phyloP scores from a whole-genome alignment of 257 asterid genomes.

The Primulina tabacum region DNA sequence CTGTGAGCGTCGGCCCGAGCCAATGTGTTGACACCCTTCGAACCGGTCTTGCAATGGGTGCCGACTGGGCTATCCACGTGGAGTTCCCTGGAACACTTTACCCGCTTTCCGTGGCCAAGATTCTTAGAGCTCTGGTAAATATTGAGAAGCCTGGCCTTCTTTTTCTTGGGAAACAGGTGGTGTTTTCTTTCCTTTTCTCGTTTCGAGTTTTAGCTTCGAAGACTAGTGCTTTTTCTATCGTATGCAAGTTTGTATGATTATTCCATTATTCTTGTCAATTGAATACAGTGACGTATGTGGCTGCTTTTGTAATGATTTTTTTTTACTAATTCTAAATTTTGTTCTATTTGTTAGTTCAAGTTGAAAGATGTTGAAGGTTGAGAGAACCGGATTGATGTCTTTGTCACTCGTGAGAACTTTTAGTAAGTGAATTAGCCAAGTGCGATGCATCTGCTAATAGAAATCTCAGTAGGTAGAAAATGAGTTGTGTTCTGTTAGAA shows the following conservation, averaged over 20 bases:
- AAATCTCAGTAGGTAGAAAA: not conserved
- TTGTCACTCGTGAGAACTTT: not conserved
- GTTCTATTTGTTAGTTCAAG: not conserved
- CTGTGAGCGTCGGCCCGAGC: constrained; percentile 76
- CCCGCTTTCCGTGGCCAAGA: constrained; percentile 86
- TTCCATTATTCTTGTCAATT: not conserved
- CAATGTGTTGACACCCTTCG: constrained; percentile 80
- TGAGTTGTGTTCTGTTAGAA: not conserved
- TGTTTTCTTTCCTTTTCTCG: not conserved
- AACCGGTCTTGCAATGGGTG: constrained; percentile 99
- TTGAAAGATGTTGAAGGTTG: not conserved
- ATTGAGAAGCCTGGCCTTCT: constrained; percentile 79
- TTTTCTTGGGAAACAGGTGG: constrained; percentile 90
- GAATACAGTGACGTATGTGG: not conserved
- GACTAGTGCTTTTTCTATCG: not conserved
- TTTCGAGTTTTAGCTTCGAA: not conserved
- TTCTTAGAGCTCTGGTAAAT: constrained; percentile 78
- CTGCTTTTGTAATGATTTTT: not conserved
- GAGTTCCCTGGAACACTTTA: constrained; percentile 57
- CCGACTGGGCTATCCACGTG: constrained; percentile 92
- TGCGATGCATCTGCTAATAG: not conserved
- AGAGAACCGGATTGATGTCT: constrained; percentile 10
- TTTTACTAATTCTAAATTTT: not conserved
- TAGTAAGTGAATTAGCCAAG: not conserved
- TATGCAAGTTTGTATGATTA: not conserved